These are phyloP conservation scores for Pseudogymnoascus sp. DNA, from an alignment of 2,329 filamentous ascomycete species.

Conservation along the genomic window DNA sequence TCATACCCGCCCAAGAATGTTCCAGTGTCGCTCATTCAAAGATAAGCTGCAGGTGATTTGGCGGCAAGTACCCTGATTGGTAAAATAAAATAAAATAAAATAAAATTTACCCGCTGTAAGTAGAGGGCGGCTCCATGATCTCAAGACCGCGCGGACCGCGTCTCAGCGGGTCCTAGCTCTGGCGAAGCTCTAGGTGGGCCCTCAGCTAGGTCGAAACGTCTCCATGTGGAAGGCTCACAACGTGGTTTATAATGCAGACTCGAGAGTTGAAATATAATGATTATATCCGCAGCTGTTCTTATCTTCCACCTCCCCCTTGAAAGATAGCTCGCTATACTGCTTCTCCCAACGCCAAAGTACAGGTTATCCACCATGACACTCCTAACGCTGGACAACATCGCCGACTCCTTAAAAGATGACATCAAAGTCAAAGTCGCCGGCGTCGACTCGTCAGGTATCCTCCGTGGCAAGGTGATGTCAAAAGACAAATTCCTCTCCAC, in stretches of 20 bases:
- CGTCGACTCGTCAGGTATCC: slow-evolving; percentile 74
- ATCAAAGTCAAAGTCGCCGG: slow-evolving; percentile 78
- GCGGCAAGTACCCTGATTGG: background rate
- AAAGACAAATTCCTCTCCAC: slow-evolving; percentile 89
- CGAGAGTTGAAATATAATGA: background rate
- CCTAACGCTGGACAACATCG: background rate
- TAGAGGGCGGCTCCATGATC: background rate
- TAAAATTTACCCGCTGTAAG: background rate
- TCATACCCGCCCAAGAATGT: background rate
- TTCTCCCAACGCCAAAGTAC: background rate
- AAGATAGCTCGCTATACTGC: background rate
- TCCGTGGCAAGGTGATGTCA: slow-evolving; percentile 83
- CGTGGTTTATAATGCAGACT: background rate
- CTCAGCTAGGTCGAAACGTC: background rate
- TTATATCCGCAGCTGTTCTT: background rate
- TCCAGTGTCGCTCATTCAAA: background rate
- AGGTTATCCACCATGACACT: background rate
- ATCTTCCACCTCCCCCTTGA: background rate
- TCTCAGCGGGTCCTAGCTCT: background rate
- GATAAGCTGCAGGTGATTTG: background rate
- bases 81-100: background rate
- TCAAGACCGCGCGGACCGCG: background rate
- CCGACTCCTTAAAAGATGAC: slow-evolving; percentile 60
- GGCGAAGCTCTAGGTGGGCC: background rate
- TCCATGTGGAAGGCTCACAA: background rate